Percentiles rank a stretch among this genome's conserved stretches.
These are phyloP conservation scores for Sarocladium strictum DNA, from an alignment of 2,329 filamentous ascomycete species.

Conservation along the genomic window DNA sequence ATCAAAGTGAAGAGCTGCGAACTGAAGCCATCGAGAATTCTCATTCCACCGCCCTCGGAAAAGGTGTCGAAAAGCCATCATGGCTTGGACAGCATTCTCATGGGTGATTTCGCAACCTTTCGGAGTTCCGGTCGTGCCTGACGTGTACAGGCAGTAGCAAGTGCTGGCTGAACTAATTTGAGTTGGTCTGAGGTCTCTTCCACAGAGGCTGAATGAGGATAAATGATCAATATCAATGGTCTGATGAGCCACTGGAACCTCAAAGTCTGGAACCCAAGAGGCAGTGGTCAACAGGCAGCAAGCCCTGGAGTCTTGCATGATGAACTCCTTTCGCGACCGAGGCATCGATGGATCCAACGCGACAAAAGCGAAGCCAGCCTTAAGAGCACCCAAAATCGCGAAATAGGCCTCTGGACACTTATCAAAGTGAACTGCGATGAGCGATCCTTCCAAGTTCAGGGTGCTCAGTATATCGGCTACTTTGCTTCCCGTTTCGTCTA, in stretches of 20 bases:
- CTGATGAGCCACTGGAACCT: conserved; percentile 25
- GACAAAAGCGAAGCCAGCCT: conserved; percentile 75
- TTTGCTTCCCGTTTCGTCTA: conserved; percentile 65
- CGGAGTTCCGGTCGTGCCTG: conserved; percentile 77
- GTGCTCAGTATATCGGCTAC: conserved; percentile 59
- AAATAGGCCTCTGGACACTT: conserved; percentile 84
- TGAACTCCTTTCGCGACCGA: conserved; percentile 67
- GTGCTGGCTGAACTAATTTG: conserved; percentile 52
- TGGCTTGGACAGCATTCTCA: conserved; percentile 81
- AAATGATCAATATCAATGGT: conserved; percentile 26
- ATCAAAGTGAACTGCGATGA: conserved; percentile 74
- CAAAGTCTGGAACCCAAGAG: conserved; percentile 25
- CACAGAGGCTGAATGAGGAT: conserved; percentile 14
- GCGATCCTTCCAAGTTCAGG: conserved; percentile 46
- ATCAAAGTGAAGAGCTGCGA: conserved; percentile 91
- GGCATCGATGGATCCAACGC: conserved; percentile 74
- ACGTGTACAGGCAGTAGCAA: conserved; percentile 83
- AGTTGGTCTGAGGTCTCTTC: no score
- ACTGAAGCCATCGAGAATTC: conserved; percentile 79
- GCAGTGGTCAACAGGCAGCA: conserved; percentile 53
- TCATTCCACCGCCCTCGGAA: conserved; percentile 70
- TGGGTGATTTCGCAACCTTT: conserved; percentile 89
- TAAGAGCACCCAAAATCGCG: conserved; percentile 73
- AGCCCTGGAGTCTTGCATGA: conserved; percentile 66
- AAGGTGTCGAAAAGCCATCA: conserved; percentile 77